Evolutionary conservation across 2,329 filamentous ascomycete species (phyloP), one percentile per base, ranked within the genome.

Genomic region (Alternaria sp.): DNA sequence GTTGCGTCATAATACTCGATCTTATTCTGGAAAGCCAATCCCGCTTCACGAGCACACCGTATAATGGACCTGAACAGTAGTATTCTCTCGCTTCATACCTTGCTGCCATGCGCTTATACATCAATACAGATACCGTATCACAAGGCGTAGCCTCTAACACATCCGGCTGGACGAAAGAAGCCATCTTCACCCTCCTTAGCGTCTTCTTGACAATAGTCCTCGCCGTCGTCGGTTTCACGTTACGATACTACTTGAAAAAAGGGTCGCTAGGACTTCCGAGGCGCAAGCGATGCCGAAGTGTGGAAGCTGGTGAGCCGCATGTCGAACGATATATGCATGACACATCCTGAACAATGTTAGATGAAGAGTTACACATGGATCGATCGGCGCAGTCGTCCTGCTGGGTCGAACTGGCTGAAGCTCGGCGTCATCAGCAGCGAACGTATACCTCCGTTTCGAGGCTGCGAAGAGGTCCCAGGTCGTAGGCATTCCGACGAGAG

Each of bases 401-500:
- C 5, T 44, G 43, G 43, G 20, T 44, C 3, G 43, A 44, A 11
- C 18, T 44, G 11, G 43, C 41, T 20, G 41, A 44, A 11, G 41
- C 41, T 10, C 9, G 41, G n/a, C 41, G n/a, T 12, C 6, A 44
- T 12, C 41, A 44, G n/a, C 41, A 18, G 12, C 41, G 4, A 44
- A n/a, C n/a, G 1, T 44, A 44, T 20, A 44, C 41, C 11, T 2
- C n/a, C 1, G 18, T 44, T 4, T 44, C 41, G 8, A 44, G 41
- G 18, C 41, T 44, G 5, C 15, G 41, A 20, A 44, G n/a, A 12
- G 41, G 41, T 1, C 41, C 41, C 0, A 20, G 41, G 18, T 20
- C 41, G 3, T 43, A 6, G 6, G 1, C 6, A 5, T 43, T 6
- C 0, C 11, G 10, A 2, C 2, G 8, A 12, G 1, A 28, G 26